These are phyloP conservation scores for Proliferodiscus dingleyae DNA, from an alignment of 2,329 filamentous ascomycete species.

Conservation along the genomic window DNA sequence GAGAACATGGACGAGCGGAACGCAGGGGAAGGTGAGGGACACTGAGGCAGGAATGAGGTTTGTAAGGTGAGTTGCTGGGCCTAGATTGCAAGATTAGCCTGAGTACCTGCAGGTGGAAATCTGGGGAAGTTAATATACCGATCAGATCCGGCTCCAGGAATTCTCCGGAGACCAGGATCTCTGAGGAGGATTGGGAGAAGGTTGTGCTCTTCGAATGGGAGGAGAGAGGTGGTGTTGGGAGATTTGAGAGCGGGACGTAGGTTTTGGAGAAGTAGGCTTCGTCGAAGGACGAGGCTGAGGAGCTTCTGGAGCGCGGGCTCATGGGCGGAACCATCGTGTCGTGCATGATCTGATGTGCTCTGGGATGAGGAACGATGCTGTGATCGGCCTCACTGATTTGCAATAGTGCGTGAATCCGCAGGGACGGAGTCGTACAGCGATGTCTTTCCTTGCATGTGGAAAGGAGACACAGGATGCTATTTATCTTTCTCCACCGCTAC, in stretches of 20 bases:
- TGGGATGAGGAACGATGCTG: slow-evolving; percentile 14
- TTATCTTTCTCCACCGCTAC: slow-evolving; percentile 2
- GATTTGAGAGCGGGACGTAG: slow-evolving; percentile 62
- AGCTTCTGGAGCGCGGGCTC: slow-evolving; percentile 21
- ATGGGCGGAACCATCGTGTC: slow-evolving; percentile 21
- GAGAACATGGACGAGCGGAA: slow-evolving; percentile 55
- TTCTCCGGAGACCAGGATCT: slow-evolving; percentile 21
- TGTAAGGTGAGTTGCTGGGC: slow-evolving; percentile 60
- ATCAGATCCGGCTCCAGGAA: slow-evolving; percentile 25
- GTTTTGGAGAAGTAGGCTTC: slow-evolving; percentile 47
- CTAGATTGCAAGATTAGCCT: slow-evolving; percentile 37
- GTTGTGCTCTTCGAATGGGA: slow-evolving; percentile 21
- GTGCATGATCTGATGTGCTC: slow-evolving; percentile 16
- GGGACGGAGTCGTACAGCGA: background rate
- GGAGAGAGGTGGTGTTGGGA: slow-evolving; percentile 61
- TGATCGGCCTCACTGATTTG: background rate
- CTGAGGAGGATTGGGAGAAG: slow-evolving; percentile 13
- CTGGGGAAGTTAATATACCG: slow-evolving; percentile 22
- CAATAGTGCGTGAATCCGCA: background rate
- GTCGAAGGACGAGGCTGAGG: slow-evolving; percentile 25
- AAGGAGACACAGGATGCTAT: background rate
- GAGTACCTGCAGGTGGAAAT: slow-evolving; percentile 4
- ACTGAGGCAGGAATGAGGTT: slow-evolving; percentile 61
- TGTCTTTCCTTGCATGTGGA: no score
- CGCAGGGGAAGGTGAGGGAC: slow-evolving; percentile 54